Base-by-base conservation (phyloP, 352 stramenopile genomes). In the Phytophthora crassamura region DNA sequence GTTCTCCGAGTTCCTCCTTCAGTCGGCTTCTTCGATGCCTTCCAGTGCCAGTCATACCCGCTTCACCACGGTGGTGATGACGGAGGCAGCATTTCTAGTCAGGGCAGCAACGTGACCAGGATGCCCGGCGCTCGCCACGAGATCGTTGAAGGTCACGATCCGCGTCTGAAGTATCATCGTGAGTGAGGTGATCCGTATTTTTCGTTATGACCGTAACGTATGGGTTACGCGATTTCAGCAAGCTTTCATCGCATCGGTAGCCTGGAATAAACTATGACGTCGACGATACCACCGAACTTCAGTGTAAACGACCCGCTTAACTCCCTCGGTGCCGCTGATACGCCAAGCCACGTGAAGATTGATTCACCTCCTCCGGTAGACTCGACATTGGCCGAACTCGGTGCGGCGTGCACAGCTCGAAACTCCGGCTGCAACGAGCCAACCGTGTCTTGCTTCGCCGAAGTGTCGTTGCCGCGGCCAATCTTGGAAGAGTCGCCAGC, bases 61-160 rank as follows among this genome's bases (percentile, higher is more conserved):
- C 28, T 67, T 75, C 10, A 94, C 84, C 48, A 93, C 71, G 22
- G 90, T 84, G 15, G 94, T 70, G 16, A 72, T 67, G 33, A 91
- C 87, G 2, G 69, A 58, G 0, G 84, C 85, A 7, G 55, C 55
- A 20, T 78, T 93, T 25, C 89, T 91, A 0, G 72, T 80, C 8
- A 97, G 75, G 5, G 64, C 53, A n/a, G 67, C 68, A 0, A 74
- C 5, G 64, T 45, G 3, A 98, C 78, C 5, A 72, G 73, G 10
- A 99, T 80, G 15, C 90, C 77, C 0, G 90, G 84, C 83, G 49
- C 91, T 90, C 10, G 95, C 96, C 11, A 98, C 67, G 25, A 97
- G 97, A 39, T 97, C 87, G 16, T 90, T 86, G 55, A 99, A 99
- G 11, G 91, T 98, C 40, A 98, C 85, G 7, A 88, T 66, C 89